Conservation (phyloP, 2,329 filamentous ascomycete species). For the Davidsoniella virescens region DNA sequence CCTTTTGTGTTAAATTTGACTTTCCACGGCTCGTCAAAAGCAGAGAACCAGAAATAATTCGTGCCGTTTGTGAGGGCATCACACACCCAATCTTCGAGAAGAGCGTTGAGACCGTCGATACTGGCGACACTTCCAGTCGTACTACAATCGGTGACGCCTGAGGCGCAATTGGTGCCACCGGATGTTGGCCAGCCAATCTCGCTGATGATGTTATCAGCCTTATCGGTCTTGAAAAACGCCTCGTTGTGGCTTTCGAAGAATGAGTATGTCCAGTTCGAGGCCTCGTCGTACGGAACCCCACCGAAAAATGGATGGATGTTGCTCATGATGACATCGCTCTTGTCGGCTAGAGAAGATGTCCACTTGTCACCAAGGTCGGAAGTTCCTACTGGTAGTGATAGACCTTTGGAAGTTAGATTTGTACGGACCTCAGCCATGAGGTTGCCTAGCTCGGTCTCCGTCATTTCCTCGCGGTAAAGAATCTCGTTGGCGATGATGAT, state of each 20-base stretch:
- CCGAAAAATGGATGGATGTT: conserved; percentile 96
- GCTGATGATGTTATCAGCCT: conserved; percentile 59
- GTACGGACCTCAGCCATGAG: conserved; percentile 51
- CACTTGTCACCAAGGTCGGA: conserved; percentile 84
- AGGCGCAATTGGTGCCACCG: conserved; percentile 58
- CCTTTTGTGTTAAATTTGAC: conserved; percentile 48
- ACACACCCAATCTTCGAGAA: conserved; percentile 78
- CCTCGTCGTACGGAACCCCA: conserved; percentile 50
- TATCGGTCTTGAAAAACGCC: conserved; percentile 44
- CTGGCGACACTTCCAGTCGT: conserved; percentile 57
- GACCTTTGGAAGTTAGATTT: conserved; percentile 52
- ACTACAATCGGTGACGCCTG: conserved; percentile 33
- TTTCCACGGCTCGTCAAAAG: conserved; percentile 97
- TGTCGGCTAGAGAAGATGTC: conserved; percentile 49
- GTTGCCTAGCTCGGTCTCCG: conserved; percentile 41
- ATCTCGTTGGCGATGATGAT: conserved; percentile 74
- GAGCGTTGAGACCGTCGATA: conserved; percentile 65
- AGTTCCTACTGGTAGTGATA: conserved; percentile 65
- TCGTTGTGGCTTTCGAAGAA: conserved; percentile 67
- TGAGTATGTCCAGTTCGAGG: conserved; percentile 62
- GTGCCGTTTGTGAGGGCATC: conserved; percentile 63
- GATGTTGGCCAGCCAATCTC: conserved; percentile 83
- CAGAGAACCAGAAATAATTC: conserved; percentile 94
- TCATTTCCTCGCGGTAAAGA: conserved; percentile 61
- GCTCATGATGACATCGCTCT: conserved; percentile 81